A percentile compares a stretch with the other conserved stretches of the same genome.
phyloP scores from a whole-genome alignment of 1,284 basidiomycete genomes.

The Chiua sp. region DNA sequence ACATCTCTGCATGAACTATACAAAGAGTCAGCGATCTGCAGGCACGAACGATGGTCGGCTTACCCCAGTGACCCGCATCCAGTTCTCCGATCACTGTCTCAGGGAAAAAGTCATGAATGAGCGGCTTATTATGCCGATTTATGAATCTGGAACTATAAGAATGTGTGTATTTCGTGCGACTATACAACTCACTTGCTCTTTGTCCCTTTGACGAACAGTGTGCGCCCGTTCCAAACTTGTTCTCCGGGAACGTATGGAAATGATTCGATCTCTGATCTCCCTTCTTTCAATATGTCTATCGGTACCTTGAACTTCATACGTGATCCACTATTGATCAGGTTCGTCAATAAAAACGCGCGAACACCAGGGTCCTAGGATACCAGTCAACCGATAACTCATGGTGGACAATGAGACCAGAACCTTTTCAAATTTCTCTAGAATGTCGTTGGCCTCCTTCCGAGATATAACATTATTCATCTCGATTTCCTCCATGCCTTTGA shows the following conservation, averaged over 20 bases:
- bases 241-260: constrained; percentile 76
- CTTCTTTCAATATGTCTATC: constrained; percentile 63
- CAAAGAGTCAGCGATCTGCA: constrained; percentile 1
- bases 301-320: constrained; percentile 75
- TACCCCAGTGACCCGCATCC: constrained; percentile 76
- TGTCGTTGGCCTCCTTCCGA: constrained; percentile 67
- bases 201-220: constrained; percentile 81
- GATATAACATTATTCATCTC: constrained; percentile 57
- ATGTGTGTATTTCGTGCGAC: not conserved
- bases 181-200: constrained; percentile 66
- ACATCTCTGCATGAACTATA: constrained; percentile 67
- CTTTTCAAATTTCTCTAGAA: constrained; percentile 66
- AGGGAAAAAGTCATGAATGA: constrained; percentile 73
- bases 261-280: constrained; percentile 70
- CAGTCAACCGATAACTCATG: constrained; percentile 3
- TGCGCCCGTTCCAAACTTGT: constrained; percentile 61
- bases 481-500: constrained; percentile 74
- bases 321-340: constrained; percentile 53
- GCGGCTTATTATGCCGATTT: constrained; percentile 65
- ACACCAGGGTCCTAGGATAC: constrained; percentile 63
- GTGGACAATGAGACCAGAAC: constrained; percentile 39
- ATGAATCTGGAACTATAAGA: constrained; percentile 58
- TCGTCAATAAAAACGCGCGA: constrained; percentile 85
- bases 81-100: constrained; percentile 57
- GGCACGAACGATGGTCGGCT: constrained; percentile 9